A percentile compares a stretch with the other conserved stretches of the same genome.
Conservation (phyloP, 257 asterid genomes). For the Prunella vulgaris region DNA sequence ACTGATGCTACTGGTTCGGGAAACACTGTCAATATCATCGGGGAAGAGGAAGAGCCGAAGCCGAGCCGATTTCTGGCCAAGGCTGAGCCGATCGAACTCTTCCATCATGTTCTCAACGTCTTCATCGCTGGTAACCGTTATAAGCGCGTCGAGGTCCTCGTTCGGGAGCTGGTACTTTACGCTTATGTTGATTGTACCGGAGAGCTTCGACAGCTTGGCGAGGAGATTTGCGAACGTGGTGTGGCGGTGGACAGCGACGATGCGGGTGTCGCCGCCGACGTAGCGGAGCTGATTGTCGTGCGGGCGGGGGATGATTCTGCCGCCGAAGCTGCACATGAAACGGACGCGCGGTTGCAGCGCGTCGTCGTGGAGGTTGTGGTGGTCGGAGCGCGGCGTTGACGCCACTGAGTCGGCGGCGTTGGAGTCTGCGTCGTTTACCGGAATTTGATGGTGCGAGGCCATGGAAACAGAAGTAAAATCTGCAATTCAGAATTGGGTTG, state of each 20-base stretch:
- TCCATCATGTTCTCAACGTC: conserved; percentile 96
- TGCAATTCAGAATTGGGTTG: not conserved
- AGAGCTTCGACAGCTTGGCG: conserved; percentile 57
- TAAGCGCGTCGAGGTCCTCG: conserved; percentile 81
- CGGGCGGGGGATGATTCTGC: conserved; percentile 77
- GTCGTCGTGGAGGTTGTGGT: conserved; percentile 45
- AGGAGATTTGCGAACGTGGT: conserved; percentile 48
- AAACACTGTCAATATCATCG: conserved; percentile 26
- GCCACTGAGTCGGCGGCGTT: conserved; percentile 49
- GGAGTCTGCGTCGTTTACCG: conserved; percentile 49
- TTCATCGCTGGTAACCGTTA: conserved; percentile 74
- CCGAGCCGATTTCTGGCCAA: conserved; percentile 52
- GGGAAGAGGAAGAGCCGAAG: conserved; percentile 73
- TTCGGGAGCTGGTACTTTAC: conserved; percentile 91
- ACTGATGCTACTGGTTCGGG: conserved; percentile 57
- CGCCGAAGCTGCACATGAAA: conserved; percentile 94
- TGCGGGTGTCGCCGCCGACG: conserved; percentile 82
- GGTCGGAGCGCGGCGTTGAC: conserved; percentile 76
- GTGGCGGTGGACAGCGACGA: conserved; percentile 72
- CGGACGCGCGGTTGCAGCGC: conserved; percentile 51
- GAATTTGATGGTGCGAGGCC: conserved; percentile 39
- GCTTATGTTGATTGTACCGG: conserved; percentile 51
- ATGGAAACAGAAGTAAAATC: not conserved
- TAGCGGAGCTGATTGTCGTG: conserved; percentile 90
- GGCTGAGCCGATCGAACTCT: conserved; percentile 76